Evolutionary conservation across 768 basidiomycete genomes (phyloP).

Genomic region (Phylloporus rhodoxanthus): DNA sequence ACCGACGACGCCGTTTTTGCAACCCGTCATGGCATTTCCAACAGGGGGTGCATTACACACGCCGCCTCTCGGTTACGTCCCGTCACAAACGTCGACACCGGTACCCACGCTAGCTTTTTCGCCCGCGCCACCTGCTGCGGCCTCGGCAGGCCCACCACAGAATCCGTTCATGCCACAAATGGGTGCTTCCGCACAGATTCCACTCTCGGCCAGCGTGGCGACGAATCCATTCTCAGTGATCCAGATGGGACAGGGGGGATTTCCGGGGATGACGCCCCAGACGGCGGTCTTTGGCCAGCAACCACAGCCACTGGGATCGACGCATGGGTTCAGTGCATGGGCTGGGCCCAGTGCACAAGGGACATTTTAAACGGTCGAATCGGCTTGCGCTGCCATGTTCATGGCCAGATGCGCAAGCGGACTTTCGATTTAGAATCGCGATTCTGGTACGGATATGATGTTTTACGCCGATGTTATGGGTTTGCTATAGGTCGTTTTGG

Average conservation of each 20-base stretch:
- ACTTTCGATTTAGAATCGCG: not conserved
- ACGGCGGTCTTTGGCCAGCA: conserved; percentile 19
- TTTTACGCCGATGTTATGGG: not conserved
- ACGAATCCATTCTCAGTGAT: conserved; percentile 18
- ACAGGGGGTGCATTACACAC: conserved; percentile 6
- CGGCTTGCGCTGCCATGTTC: not conserved
- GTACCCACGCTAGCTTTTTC: conserved; percentile 1
- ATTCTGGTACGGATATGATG: not conserved
- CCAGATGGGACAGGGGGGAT: conserved; percentile 13
- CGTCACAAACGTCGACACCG: not conserved
- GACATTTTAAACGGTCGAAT: conserved; percentile 12
- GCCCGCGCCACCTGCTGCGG: not conserved
- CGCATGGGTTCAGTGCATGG: conserved; percentile 17
- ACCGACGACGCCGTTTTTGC: conserved; percentile 8
- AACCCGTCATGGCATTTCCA: conserved; percentile 4
- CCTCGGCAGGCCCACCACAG: conserved; percentile 7
- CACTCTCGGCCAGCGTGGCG: conserved; percentile 9
- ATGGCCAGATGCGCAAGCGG: not conserved
- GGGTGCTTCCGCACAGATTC: conserved; percentile 19
- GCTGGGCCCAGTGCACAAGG: conserved; percentile 11
- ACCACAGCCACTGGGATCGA: conserved; percentile 16
- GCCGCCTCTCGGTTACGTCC: not conserved
- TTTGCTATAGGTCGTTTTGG: not conserved
- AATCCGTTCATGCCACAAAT: conserved; percentile 16
- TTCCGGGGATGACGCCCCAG: conserved; percentile 25